A percentile compares a stretch with the other conserved stretches of the same genome.
These are phyloP conservation scores for Mrakia gelida DNA, from an alignment of 768 basidiomycete genomes.

Conservation along the genomic window DNA sequence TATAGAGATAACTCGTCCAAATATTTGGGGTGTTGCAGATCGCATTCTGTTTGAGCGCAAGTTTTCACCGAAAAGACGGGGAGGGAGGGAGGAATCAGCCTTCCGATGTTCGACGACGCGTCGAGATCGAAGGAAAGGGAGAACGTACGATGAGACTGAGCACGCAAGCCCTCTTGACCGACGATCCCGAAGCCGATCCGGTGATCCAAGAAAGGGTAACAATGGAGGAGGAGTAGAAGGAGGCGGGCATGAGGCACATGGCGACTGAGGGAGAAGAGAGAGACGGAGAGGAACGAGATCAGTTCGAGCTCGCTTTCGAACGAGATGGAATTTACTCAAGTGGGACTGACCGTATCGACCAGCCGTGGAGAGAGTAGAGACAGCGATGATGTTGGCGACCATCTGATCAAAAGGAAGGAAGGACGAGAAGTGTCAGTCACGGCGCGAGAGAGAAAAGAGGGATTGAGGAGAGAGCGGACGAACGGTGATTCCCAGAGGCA, in stretches of 20 bases:
- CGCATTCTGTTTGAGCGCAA: slow-evolving; percentile 30
- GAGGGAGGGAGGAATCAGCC: neutral
- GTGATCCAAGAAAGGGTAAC: slow-evolving; percentile 43
- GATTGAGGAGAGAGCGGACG: neutral
- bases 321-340: no score
- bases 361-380: slow-evolving; percentile 38
- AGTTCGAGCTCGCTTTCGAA: no score
- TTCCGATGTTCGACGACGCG: neutral
- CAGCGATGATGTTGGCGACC: slow-evolving; percentile 41
- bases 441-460: neutral
- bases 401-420: slow-evolving; percentile 17
- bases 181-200: slow-evolving; percentile 37
- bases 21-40: slow-evolving; percentile 33
- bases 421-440: neutral
- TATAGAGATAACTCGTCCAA: slow-evolving; percentile 39
- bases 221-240: slow-evolving; percentile 41
- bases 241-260: slow-evolving; percentile 40
- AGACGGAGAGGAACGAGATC: neutral
- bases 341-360: slow-evolving; percentile 36
- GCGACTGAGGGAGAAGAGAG: slow-evolving; percentile 31
- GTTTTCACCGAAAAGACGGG: neutral
- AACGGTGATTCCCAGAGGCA: slow-evolving; percentile 36
- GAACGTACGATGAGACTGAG: slow-evolving; percentile 36
- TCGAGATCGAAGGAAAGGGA: neutral
- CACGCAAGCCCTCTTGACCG: slow-evolving; percentile 42